Evolutionary conservation across 2,329 filamentous ascomycete genomes (phyloP).

Genomic region (Penicillium sp.): DNA sequence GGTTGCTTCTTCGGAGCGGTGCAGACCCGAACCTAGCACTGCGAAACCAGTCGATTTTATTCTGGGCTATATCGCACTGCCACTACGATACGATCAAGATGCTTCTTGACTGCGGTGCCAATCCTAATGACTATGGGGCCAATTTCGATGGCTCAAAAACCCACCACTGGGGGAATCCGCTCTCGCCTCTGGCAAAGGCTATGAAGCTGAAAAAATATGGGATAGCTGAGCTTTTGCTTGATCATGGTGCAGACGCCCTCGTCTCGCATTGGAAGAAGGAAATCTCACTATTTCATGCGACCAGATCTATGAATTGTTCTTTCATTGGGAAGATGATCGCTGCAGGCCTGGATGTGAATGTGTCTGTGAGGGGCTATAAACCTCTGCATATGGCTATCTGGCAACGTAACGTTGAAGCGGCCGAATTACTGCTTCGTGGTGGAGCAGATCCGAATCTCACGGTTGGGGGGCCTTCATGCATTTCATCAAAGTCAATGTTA

Average conservation of each 20-base stretch:
- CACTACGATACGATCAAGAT: not conserved
- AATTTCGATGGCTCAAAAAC: not conserved
- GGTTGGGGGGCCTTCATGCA: not conserved
- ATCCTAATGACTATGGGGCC: not conserved
- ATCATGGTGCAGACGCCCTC: not conserved
- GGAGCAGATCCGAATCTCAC: not conserved
- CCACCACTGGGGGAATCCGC: not conserved
- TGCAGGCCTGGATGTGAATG: not conserved
- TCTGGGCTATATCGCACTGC: not conserved
- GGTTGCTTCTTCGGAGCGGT: not conserved
- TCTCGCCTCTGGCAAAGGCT: not conserved
- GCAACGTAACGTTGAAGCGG: not conserved
- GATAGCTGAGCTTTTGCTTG: not conserved
- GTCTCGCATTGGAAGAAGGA: not conserved
- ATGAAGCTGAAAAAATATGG: not conserved
- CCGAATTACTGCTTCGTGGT: not conserved
- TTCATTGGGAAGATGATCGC: not conserved
- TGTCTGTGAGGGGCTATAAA: not conserved
- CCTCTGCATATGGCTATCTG: not conserved
- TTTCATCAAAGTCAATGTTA: not conserved
- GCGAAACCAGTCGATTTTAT: not conserved
- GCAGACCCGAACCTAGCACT: not conserved
- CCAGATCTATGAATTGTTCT: not conserved
- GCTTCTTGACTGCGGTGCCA: not conserved
- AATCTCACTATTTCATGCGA: not conserved